Conservation (phyloP, 192 early-diverging fungal species). For the Dimargaris cristalligena region DNA sequence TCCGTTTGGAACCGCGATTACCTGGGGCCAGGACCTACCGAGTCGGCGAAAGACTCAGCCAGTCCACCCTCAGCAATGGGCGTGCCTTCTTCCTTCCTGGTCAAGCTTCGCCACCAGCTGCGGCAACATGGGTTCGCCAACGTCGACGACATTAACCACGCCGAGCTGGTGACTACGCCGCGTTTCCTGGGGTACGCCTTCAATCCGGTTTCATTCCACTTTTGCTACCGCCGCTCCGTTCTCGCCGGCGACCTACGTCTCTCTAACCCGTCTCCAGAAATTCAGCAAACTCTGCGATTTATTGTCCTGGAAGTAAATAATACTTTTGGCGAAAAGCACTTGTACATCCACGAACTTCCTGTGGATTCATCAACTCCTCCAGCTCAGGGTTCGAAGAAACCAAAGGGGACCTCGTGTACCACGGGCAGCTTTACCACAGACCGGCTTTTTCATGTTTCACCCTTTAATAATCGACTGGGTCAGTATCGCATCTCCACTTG, state of each 20-base stretch:
- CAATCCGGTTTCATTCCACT: constrained; percentile 36
- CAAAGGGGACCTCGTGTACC: too few relatives aligned
- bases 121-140: too few relatives aligned
- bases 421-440: constrained; percentile 11
- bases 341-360: constrained; percentile 25
- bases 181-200: constrained; percentile 31
- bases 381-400: too few relatives aligned
- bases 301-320: constrained; percentile 39
- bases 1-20: background rate
- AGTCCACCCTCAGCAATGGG: too few relatives aligned
- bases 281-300: constrained; percentile 11
- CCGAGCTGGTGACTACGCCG: constrained; percentile 30
- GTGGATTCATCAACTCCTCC: background rate
- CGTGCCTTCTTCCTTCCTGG: too few relatives aligned
- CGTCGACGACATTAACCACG: constrained; percentile 1
- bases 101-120: too few relatives aligned
- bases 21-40: background rate
- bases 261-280: background rate
- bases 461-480: constrained; percentile 20
- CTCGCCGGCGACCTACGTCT: background rate
- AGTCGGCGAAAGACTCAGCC: too few relatives aligned
- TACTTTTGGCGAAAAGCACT: constrained; percentile 37
- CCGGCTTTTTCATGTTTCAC: constrained; percentile 20
- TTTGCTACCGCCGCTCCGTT: constrained; percentile 28
- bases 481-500: constrained; percentile 10